Base-by-base conservation (phyloP, 129 eudicot genomes). In the Arctium minus region DNA sequence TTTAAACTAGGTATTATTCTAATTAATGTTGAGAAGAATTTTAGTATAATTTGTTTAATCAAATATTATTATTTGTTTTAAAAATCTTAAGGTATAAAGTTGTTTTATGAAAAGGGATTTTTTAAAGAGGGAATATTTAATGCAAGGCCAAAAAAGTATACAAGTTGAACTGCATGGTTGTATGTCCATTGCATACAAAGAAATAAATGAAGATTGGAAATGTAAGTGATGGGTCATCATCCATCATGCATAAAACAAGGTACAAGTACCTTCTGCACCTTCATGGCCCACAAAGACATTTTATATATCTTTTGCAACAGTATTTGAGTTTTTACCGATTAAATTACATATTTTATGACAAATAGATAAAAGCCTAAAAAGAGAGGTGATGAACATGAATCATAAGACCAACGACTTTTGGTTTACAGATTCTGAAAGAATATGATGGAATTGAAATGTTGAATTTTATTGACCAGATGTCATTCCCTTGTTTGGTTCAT, bases 151-250 rank as follows among this genome's bases (percentile, higher is more conserved):
- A 65, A 73, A 80, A 82, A 18, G 68, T 30, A 74, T 67, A 74
- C 70, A 82, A 65, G 46, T 74, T 48, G 68, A 81, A 42, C 27
- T 74, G 75, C 69, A 81, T 74, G 67, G 65, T 74, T 74, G 33
- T 65, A 65, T 82, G 36, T 29, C 75, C 79, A 74, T 42, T 81
- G 62, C 27, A 39, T 73, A 31, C 8, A 82, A 75, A 65, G 80
- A 82, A 74, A 82, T 82, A n/a, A 82, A 82, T 82, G 80, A 60
- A 82, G 80, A 81, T 73, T 31, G 75, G 75, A 73, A 70, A 80
- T 74, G 65, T 40, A 81, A 81, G 79, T 30, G 85, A 74, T 60
- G 33, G 80, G 85, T 74, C 80, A n/a, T 81, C 68, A 64, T 32
- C 76, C 67, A 64, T 73, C 75, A 75, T 74, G 68, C 50, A 74